Evolutionary conservation across 768 basidiomycete genomes (phyloP).

Genomic region (Termitomyces sp.): DNA sequence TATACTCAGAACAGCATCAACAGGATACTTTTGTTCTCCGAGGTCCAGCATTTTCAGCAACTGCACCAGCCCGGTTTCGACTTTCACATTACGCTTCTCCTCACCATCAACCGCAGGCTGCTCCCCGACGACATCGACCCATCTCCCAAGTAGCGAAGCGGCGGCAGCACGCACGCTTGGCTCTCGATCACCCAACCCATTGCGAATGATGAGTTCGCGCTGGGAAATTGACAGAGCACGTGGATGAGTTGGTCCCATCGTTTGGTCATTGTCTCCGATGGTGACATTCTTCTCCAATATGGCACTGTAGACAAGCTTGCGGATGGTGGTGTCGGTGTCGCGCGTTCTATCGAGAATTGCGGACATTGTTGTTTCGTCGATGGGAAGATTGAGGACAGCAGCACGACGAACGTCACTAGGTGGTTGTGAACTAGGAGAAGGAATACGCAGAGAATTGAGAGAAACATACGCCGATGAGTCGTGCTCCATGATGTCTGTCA

Average conservation of each 20-base stretch:
- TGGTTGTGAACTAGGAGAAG: too few species aligned
- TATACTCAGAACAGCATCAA: conserved; percentile 68
- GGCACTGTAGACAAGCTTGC: conserved; percentile 65
- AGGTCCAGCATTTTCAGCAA: conserved; percentile 49
- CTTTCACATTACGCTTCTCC: conserved; percentile 15
- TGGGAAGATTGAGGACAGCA: conserved; percentile 64
- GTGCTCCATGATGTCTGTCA: conserved; percentile 59
- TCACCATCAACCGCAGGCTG: conserved; percentile 25
- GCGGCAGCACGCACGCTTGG: conserved; percentile 66
- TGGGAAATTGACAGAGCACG: conserved; percentile 62
- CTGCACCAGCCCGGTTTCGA: conserved; percentile 17
- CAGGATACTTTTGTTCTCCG: conserved; percentile 46
- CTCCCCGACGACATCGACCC: conserved; percentile 60
- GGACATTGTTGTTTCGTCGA: conserved; percentile 49
- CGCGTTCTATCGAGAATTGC: conserved; percentile 69
- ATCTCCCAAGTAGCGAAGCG: conserved; percentile 60
- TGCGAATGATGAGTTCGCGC: conserved; percentile 69
- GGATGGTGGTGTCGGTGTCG: conserved; percentile 70
- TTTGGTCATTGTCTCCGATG: conserved; percentile 16
- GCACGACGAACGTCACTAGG: conserved; percentile 83
- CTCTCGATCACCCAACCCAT: conserved; percentile 87
- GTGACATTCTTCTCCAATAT: conserved; percentile 43
- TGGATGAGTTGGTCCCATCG: conserved; percentile 60
- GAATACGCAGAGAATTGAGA: background rate
- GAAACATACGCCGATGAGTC: conserved; percentile 70